Evolutionary conservation across 2,329 filamentous ascomycete species (phyloP).

Genomic region (Talaromyces sp.): DNA sequence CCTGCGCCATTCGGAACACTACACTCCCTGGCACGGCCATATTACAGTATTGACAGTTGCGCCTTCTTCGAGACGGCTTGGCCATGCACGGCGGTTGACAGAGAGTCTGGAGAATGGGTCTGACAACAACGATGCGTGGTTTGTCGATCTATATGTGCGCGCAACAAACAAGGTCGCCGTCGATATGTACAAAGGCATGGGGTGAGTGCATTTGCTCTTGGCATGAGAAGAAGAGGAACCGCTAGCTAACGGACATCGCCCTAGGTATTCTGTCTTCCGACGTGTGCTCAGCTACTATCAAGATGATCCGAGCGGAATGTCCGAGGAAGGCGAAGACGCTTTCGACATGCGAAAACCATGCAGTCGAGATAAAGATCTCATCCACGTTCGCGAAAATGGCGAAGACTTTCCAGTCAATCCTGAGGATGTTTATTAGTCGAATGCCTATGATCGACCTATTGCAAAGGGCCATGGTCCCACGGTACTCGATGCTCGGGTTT

Average conservation of each 20-base stretch:
- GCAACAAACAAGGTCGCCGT: conserved; percentile 85
- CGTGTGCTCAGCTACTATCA: conserved; percentile 90
- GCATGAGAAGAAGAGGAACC: not conserved
- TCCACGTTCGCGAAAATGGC: conserved; percentile 76
- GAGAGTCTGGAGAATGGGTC: conserved; percentile 76
- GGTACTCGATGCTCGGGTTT: too few relatives aligned
- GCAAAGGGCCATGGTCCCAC: not conserved
- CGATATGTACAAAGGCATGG: conserved; percentile 81
- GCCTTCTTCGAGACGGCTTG: conserved; percentile 76
- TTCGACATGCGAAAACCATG: conserved; percentile 95
- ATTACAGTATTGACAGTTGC: conserved; percentile 94
- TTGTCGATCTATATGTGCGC: conserved; percentile 90
- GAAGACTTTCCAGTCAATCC: conserved; percentile 73
- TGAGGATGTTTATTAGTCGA: conserved; percentile 64
- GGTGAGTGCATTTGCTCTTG: conserved; percentile 44
- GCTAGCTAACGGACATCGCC: not conserved
- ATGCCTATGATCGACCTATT: not conserved
- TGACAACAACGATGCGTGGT: conserved; percentile 81
- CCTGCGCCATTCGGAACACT: conserved; percentile 72
- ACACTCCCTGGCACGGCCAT: conserved; percentile 98
- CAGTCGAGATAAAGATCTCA: conserved; percentile 68
- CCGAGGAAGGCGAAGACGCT: conserved; percentile 67
- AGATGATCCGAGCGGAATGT: conserved; percentile 65
- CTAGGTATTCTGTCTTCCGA: conserved; percentile 73
- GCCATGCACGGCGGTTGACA: conserved; percentile 79